Percentiles rank a stretch among this genome's conserved stretches.
phyloP scores from a whole-genome alignment of 2,329 filamentous ascomycete genomes.

The Fusarium sp. region DNA sequence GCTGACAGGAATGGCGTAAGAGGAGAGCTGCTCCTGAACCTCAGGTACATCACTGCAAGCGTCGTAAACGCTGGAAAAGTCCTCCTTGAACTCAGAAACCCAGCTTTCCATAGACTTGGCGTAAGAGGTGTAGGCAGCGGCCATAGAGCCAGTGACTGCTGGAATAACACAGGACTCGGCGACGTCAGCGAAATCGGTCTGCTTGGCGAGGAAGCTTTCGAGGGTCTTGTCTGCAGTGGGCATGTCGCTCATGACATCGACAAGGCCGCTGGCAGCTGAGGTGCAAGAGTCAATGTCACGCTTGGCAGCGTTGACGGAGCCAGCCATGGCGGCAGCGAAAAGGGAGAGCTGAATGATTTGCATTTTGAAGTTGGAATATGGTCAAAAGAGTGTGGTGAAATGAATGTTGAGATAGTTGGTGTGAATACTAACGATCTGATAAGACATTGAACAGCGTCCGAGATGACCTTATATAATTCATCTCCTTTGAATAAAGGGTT shows the following conservation, averaged over 20 bases:
- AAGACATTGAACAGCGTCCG: accelerated
- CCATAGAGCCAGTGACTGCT: background rate
- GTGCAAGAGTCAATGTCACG: background rate
- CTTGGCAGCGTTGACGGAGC: background rate
- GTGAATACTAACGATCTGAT: background rate
- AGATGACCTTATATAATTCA: background rate
- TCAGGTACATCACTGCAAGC: background rate
- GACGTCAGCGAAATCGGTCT: background rate
- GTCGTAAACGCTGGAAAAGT: background rate
- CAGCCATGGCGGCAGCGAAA: background rate
- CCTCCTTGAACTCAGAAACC: background rate
- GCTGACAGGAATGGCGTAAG: background rate
- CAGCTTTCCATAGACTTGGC: conserved; percentile 5
- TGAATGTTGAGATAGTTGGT: background rate
- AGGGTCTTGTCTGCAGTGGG: conserved; percentile 1
- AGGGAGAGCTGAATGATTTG: background rate
- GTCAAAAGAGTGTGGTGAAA: background rate
- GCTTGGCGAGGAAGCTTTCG: background rate
- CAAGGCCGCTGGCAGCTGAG: background rate
- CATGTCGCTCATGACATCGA: background rate
- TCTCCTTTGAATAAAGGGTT: accelerated
- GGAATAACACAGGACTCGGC: background rate
- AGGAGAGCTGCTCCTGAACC: background rate
- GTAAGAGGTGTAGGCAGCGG: background rate
- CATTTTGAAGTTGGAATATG: background rate